Evolutionary conservation across 306 rosid species (phyloP), one percentile per base, ranked within the genome.

Genomic region (Quercus cerris): DNA sequence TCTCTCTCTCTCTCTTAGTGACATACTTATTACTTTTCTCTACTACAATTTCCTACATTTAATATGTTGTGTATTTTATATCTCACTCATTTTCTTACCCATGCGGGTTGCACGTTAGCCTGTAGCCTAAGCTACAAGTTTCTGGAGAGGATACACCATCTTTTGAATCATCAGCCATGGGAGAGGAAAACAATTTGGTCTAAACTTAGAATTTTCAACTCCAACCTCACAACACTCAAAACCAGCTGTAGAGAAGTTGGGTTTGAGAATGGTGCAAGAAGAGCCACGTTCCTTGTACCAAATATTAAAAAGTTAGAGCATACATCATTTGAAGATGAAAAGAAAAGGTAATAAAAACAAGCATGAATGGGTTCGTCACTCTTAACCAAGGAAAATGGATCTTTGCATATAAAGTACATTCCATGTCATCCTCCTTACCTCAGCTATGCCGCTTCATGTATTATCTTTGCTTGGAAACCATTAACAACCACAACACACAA

Each of bases 301-400:
- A 59, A 70, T n/a, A 59, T 22, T 28, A 12, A 71, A 52, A 25
- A 58, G 62, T 74, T 35, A 69, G 30, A 18, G 59, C 77, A 59
- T 78, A 28, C 85, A 71, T 69, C 77, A 82, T 20, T 33, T 44
- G 30, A 52, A 22, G 73, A 22, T 55, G 51, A 76, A 33, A 41
- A 68, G 25, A 25, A 46, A 41, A 68, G 25, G 20, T 75, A 84
- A 67, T 69, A 68, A 55, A 70, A 85, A 70, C 12, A 67, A 69
- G 78, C 77, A 70, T 22, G 76, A 54, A 54, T n/a, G 70, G 23
- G 57, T 77, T 86, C 86, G 84, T 89, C 97, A 87, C 38, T 41
- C 61, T 80, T 81, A 57, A 89, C 81, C 2, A 5, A 4, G 76
- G 85, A 84, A 84, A 89, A 70, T 90, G 97, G 88, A 57, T 19